Conservation (phyloP, 306 rosid species). For the Prunus padus region DNA sequence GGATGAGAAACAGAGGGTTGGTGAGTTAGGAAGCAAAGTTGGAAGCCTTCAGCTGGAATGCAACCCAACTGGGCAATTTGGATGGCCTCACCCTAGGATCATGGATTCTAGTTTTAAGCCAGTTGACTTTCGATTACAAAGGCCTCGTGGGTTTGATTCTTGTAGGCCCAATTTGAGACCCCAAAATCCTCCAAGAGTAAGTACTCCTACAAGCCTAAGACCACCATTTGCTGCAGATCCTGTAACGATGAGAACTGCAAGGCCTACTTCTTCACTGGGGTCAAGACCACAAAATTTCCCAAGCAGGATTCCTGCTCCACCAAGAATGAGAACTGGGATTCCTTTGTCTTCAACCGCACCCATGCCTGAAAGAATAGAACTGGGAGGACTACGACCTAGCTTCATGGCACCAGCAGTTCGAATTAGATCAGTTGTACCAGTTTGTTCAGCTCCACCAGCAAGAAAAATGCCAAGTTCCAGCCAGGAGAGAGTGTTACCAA, state of each 20-base stretch:
- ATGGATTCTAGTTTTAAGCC: slow-evolving; percentile 33
- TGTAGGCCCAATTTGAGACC: slow-evolving; percentile 27
- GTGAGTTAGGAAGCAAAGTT: slow-evolving; percentile 28
- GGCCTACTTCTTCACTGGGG: slow-evolving; percentile 35
- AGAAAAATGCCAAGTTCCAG: slow-evolving; percentile 35
- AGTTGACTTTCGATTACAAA: slow-evolving; percentile 37
- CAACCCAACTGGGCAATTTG: slow-evolving; percentile 32
- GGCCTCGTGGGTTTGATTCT: slow-evolving; percentile 26
- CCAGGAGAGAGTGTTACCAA: slow-evolving; percentile 25
- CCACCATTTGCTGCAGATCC: slow-evolving; percentile 41
- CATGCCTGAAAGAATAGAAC: slow-evolving; percentile 31
- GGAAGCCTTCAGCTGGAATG: slow-evolving; percentile 36
- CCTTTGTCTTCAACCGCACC: slow-evolving; percentile 36
- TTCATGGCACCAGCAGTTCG: slow-evolving; percentile 74
- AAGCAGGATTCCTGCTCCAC: slow-evolving; percentile 33
- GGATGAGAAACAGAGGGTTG: slow-evolving; percentile 38
- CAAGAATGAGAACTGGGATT: slow-evolving; percentile 48
- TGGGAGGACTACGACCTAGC: slow-evolving; percentile 42
- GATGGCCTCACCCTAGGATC: slow-evolving; percentile 37
- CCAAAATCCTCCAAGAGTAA: slow-evolving; percentile 34
- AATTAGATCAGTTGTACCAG: slow-evolving; percentile 76
- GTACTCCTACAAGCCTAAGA: slow-evolving; percentile 38
- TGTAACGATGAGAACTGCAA: slow-evolving; percentile 32
- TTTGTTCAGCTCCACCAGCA: slow-evolving; percentile 76
- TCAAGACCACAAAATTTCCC: slow-evolving; percentile 39